A percentile compares a stretch with the other conserved stretches of the same genome.
These are phyloP conservation scores for Coemansia sp. DNA, from an alignment of 192 early-diverging fungal species.

Conservation along the genomic window DNA sequence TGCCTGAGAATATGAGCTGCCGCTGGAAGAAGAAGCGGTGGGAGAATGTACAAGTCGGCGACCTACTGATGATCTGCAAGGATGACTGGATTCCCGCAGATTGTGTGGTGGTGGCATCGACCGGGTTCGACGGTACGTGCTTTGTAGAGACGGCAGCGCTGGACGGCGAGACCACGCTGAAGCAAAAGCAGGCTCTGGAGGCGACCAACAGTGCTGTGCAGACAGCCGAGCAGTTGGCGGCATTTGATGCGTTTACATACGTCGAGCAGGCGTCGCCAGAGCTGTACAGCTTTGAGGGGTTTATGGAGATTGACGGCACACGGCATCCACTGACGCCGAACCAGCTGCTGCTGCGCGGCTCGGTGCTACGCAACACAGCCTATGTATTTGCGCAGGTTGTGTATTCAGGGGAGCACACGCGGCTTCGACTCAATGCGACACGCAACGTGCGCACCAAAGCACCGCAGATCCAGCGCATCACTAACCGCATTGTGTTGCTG, in stretches of 20 bases:
- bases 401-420: slow-evolving; percentile 69
- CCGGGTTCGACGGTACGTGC: slow-evolving; percentile 71
- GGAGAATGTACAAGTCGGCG: slow-evolving; percentile 74
- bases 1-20: slow-evolving; percentile 51
- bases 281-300: slow-evolving; percentile 83
- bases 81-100: slow-evolving; percentile 84
- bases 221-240: slow-evolving; percentile 51
- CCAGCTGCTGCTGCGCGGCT: slow-evolving; percentile 83
- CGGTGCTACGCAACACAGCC: slow-evolving; percentile 79
- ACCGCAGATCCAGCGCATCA: slow-evolving; percentile 70
- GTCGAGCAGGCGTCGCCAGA: slow-evolving; percentile 77
- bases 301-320: slow-evolving; percentile 59
- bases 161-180: slow-evolving; percentile 89
- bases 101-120: slow-evolving; percentile 68
- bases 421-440: slow-evolving; percentile 68
- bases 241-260: slow-evolving; percentile 53
- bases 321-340: slow-evolving; percentile 71
- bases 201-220: slow-evolving; percentile 56
- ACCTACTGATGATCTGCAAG: slow-evolving; percentile 72
- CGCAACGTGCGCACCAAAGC: slow-evolving; percentile 73
- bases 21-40: slow-evolving; percentile 55
- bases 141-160: slow-evolving; percentile 85
- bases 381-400: slow-evolving; percentile 78
- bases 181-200: slow-evolving; percentile 73
- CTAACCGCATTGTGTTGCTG: slow-evolving; percentile 77